Evolutionary conservation across 768 basidiomycete genomes (phyloP).

Genomic region (Tephrocybe sp.): DNA sequence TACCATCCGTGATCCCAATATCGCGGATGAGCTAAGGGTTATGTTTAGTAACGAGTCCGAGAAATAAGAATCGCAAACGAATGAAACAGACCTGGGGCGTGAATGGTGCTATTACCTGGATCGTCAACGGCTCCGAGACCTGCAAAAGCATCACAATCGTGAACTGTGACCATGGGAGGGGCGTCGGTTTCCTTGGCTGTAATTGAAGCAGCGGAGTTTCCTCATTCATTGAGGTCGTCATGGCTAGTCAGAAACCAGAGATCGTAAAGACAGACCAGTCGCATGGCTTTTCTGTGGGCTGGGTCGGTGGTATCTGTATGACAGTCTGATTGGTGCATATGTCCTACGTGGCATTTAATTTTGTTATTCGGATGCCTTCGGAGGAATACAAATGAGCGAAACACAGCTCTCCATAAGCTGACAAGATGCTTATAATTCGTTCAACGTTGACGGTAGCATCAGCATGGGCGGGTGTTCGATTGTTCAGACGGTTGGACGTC

Average conservation of each 20-base stretch:
- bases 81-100: constrained; percentile 54
- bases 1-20: constrained; percentile 71
- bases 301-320: no score
- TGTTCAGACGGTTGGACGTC: no score
- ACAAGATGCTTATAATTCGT: no score
- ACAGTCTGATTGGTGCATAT: no score
- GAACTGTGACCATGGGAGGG: constrained; percentile 71
- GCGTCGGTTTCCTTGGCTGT: constrained; percentile 43
- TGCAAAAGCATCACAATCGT: constrained; percentile 70
- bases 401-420: no score
- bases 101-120: constrained; percentile 76
- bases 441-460: no score
- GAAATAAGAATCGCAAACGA: constrained; percentile 23
- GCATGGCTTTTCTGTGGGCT: neutral
- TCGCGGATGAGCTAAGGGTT: constrained; percentile 59
- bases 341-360: no score
- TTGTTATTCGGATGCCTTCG: no score
- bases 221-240: constrained; percentile 47
- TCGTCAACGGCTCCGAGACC: constrained; percentile 75
- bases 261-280: neutral
- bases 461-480: no score
- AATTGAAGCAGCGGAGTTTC: constrained; percentile 60
- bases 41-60: neutral
- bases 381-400: no score
- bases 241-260: no score